A percentile compares a stretch with the other conserved stretches of the same genome.
phyloP scores from a whole-genome alignment of 306 rosid genomes.

The Medicago ruthenica region DNA sequence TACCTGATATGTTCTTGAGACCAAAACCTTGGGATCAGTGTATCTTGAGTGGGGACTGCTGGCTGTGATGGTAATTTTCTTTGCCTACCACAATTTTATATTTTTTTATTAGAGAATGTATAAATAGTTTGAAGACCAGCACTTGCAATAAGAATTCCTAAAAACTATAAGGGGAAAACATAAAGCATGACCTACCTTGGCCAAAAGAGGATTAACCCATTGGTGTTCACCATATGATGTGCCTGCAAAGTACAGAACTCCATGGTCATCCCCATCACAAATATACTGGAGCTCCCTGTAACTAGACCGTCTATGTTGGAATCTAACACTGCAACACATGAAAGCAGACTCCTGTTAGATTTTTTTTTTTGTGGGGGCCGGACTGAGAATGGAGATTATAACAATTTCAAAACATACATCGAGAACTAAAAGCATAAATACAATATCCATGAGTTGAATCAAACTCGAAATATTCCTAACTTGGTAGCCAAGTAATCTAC shows the following conservation, averaged over 20 bases:
- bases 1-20: constrained; percentile 90
- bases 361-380: neutral
- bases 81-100: constrained; percentile 44
- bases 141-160: neutral
- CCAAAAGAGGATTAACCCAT: constrained; percentile 95
- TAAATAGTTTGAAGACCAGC: constrained; percentile 12
- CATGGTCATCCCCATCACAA: constrained; percentile 87
- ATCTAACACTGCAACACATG: constrained; percentile 59
- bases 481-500: constrained; percentile 21
- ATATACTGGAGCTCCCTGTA: constrained; percentile 89
- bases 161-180: neutral
- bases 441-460: neutral
- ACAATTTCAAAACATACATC: neutral
- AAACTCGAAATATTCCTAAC: constrained; percentile 1
- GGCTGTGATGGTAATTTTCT: constrained; percentile 72
- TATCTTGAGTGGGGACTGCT: constrained; percentile 90
- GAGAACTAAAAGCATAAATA: constrained; percentile 17
- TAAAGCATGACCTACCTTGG: constrained; percentile 61
- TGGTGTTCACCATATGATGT: constrained; percentile 90
- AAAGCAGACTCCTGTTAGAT: constrained; percentile 31
- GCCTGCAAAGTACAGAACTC: constrained; percentile 86
- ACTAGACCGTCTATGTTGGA: constrained; percentile 87
- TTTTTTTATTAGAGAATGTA: constrained; percentile 32
- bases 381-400: neutral
- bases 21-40: constrained; percentile 95